These are phyloP conservation scores for Blastobotrys peoriensis DNA, from an alignment of 805 yeast genomes.

Conservation along the genomic window DNA sequence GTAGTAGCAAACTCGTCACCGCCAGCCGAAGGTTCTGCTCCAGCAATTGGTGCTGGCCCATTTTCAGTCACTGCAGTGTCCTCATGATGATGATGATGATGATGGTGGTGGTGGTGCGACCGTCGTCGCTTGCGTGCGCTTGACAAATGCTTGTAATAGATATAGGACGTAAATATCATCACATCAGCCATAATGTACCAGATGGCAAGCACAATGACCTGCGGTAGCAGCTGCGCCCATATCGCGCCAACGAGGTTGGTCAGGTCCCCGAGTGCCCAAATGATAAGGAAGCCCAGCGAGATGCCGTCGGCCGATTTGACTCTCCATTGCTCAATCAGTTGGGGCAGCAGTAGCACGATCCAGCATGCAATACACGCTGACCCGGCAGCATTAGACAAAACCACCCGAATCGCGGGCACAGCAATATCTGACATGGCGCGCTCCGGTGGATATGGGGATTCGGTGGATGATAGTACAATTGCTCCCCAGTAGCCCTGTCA, in stretches of 20 bases:
- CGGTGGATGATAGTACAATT: too few species aligned
- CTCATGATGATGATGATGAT: neutral
- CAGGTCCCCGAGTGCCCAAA: conserved; percentile 71
- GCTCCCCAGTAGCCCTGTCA: too few species aligned
- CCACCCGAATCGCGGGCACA: conserved; percentile 33
- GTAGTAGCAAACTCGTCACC: neutral
- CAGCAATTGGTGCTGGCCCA: conserved; percentile 1
- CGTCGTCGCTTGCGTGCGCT: conserved; percentile 5
- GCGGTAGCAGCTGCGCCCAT: conserved; percentile 65
- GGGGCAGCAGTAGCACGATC: conserved; percentile 72
- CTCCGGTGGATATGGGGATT: too few species aligned
- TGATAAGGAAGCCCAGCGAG: conserved; percentile 56
- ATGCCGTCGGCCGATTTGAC: conserved; percentile 68
- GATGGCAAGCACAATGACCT: conserved; percentile 60
- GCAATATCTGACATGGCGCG: too few species aligned
- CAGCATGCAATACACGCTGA: conserved; percentile 71
- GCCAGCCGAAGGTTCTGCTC: neutral
- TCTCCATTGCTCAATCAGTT: conserved; percentile 74
- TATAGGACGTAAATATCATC: conserved; percentile 50
- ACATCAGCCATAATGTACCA: conserved; percentile 75
- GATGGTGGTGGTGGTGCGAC: conserved; percentile 5
- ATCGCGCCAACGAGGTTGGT: conserved; percentile 61
- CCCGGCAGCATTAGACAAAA: conserved; percentile 59
- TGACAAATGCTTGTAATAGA: conserved; percentile 41
- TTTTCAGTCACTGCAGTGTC: neutral